Evolutionary conservation across 805 yeast genomes (phyloP).

Genomic region (Kregervanrija delftensis): DNA sequence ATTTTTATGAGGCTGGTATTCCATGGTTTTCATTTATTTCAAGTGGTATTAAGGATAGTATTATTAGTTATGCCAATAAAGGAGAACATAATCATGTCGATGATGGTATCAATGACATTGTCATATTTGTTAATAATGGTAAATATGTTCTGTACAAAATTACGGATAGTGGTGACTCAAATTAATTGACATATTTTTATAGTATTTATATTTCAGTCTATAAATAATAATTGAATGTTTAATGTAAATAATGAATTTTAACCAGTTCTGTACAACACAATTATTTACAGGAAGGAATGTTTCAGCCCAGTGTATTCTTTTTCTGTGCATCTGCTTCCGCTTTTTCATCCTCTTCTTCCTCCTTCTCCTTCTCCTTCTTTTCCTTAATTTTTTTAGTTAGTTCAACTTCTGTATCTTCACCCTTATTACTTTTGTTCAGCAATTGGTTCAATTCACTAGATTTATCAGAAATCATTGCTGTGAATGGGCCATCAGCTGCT

Average conservation of each 20-base stretch:
- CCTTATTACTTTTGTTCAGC: conserved; percentile 26
- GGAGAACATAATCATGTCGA: conserved; percentile 23
- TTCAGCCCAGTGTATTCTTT: too few species aligned
- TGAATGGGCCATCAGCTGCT: conserved; percentile 62
- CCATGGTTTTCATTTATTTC: conserved; percentile 21
- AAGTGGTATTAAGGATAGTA: conserved; percentile 25
- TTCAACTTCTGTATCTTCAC: conserved; percentile 21
- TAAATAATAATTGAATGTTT: too few species aligned
- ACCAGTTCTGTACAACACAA: too few species aligned
- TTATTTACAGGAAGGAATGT: too few species aligned
- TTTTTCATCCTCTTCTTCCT: not conserved
- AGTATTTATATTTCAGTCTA: too few species aligned
- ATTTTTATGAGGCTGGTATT: not conserved
- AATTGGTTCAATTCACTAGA: conserved; percentile 38
- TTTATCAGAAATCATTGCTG: conserved; percentile 40
- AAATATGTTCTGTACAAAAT: conserved; percentile 25
- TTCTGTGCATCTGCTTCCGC: not conserved
- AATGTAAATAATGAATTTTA: too few species aligned
- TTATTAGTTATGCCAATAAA: conserved; percentile 18
- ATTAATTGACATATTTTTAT: conserved; percentile 1
- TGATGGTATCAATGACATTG: conserved; percentile 25
- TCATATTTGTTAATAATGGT: conserved; percentile 12
- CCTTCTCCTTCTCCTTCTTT: conserved; percentile 3
- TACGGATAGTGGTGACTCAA: conserved; percentile 24
- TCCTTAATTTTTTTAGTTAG: conserved; percentile 8